Conservation (phyloP, 2,329 filamentous ascomycete genomes). For the Fusarium sp. region DNA sequence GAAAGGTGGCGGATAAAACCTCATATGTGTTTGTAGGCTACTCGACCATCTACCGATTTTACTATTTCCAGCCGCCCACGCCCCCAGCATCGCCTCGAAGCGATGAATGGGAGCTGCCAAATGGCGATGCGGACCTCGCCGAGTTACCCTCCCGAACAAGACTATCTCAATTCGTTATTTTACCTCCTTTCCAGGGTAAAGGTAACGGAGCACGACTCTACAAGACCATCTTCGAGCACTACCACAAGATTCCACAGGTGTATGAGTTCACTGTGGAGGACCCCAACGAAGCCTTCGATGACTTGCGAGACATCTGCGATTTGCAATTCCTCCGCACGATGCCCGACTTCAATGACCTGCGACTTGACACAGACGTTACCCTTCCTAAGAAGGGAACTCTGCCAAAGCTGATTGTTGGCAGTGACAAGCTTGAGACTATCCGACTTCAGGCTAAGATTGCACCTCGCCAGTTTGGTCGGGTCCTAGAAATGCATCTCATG, state of each 20-base stretch:
- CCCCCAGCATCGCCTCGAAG: slow-evolving; percentile 52
- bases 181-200: slow-evolving; percentile 85
- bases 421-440: slow-evolving; percentile 63
- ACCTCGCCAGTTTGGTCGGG: slow-evolving; percentile 76
- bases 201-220: slow-evolving; percentile 86
- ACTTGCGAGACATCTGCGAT: slow-evolving; percentile 80
- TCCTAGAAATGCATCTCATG: slow-evolving; percentile 80
- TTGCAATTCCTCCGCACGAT: slow-evolving; percentile 69
- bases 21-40: slow-evolving; percentile 90
- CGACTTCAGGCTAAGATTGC: slow-evolving; percentile 74
- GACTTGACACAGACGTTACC: slow-evolving; percentile 61
- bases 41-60: slow-evolving; percentile 89
- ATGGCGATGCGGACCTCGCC: slow-evolving; percentile 59
- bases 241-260: slow-evolving; percentile 73
- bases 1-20: slow-evolving; percentile 55
- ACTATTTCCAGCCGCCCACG: slow-evolving; percentile 64
- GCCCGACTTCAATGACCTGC: slow-evolving; percentile 66
- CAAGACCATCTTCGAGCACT: slow-evolving; percentile 76
- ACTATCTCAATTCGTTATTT: slow-evolving; percentile 91
- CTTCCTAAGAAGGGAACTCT: slow-evolving; percentile 59
- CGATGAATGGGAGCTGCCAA: slow-evolving; percentile 55
- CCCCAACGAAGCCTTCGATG: slow-evolving; percentile 86
- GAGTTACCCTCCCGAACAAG: slow-evolving; percentile 80
- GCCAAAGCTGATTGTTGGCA: slow-evolving; percentile 66
- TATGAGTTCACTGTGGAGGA: slow-evolving; percentile 93